These are phyloP conservation scores for Przewalskia tangutica DNA, from an alignment of 257 asterid species.

Conservation along the genomic window DNA sequence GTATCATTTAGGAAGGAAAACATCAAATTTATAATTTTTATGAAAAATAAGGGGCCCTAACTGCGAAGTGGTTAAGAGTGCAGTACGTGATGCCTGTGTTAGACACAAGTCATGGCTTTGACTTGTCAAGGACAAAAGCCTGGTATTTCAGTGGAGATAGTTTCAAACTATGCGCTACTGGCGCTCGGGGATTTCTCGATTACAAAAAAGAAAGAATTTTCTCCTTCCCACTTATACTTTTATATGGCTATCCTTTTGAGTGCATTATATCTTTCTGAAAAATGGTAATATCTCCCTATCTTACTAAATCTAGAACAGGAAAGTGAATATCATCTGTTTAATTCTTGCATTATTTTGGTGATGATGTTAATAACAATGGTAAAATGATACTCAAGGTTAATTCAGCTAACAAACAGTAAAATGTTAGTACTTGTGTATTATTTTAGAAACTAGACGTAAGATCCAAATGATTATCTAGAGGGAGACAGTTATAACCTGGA, in stretches of 20 bases:
- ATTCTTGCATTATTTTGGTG: neutral
- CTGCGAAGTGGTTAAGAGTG: neutral
- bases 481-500: neutral
- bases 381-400: neutral
- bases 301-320: neutral
- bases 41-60: neutral
- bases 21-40: neutral
- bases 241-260: neutral
- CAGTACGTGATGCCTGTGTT: neutral
- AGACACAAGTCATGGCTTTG: neutral
- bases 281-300: neutral
- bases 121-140: neutral
- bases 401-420: neutral
- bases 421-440: neutral
- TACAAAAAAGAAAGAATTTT: neutral
- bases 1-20: neutral
- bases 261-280: neutral
- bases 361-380: neutral
- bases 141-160: neutral
- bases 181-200: neutral
- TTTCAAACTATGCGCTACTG: neutral
- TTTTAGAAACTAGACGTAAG: neutral
- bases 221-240: neutral
- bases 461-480: neutral
- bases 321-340: neutral